These are phyloP conservation scores for Populus trichocarpa DNA, from an alignment of 441 rosid genomes.

Conservation along the genomic window DNA sequence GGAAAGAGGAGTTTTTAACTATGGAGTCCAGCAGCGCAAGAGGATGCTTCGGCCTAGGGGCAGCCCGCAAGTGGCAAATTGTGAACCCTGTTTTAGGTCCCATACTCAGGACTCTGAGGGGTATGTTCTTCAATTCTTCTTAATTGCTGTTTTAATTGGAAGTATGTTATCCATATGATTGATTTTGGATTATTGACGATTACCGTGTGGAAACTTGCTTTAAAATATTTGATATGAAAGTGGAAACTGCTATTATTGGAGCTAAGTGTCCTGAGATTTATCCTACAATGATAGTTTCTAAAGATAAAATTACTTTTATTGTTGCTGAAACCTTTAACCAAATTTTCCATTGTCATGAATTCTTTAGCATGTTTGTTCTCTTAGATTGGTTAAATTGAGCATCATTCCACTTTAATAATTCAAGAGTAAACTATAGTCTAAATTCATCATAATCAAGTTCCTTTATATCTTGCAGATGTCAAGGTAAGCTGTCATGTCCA, in stretches of 20 bases:
- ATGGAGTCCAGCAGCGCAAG: constrained; percentile 93
- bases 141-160: constrained; percentile 13
- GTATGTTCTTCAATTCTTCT: constrained; percentile 33
- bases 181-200: constrained; percentile 15
- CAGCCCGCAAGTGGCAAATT: constrained; percentile 53
- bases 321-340: background rate
- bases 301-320: background rate
- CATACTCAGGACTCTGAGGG: constrained; percentile 83
- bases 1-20: constrained; percentile 67
- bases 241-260: background rate
- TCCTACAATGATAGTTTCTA: background rate
- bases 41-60: constrained; percentile 97
- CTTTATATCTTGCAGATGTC: constrained; percentile 18
- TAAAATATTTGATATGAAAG: background rate
- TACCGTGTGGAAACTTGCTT: background rate
- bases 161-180: constrained; percentile 3
- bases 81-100: constrained; percentile 36
- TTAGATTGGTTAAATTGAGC: background rate
- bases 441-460: constrained; percentile 3
- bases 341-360: background rate
- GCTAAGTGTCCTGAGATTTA: background rate
- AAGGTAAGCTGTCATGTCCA: too few relatives aligned
- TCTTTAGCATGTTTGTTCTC: background rate
- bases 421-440: background rate
- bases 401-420: background rate